phyloP scores from a whole-genome alignment of 2,329 filamentous ascomycete genomes.

The Colletotrichum lupini region DNA sequence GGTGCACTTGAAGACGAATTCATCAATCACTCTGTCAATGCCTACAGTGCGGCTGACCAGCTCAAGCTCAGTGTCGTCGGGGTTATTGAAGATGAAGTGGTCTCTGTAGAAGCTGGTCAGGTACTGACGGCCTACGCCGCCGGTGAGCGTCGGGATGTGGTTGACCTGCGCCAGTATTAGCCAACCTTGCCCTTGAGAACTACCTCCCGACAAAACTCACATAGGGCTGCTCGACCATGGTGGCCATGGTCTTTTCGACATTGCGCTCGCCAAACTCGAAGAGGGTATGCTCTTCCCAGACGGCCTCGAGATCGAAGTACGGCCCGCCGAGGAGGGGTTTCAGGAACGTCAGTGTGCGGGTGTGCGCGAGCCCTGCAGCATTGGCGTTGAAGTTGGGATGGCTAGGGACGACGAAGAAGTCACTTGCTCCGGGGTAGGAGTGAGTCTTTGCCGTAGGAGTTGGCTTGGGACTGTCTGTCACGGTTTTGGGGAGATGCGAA shows the following conservation, averaged over 20 bases:
- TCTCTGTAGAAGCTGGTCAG: constrained; percentile 77
- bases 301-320: constrained; percentile 77
- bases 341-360: constrained; percentile 72
- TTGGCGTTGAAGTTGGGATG: constrained; percentile 61
- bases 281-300: constrained; percentile 83
- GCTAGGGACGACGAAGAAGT: constrained; percentile 60
- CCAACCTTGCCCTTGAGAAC: not conserved
- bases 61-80: constrained; percentile 73
- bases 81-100: constrained; percentile 81
- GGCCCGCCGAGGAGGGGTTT: constrained; percentile 73
- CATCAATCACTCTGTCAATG: constrained; percentile 77
- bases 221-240: constrained; percentile 83
- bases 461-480: not conserved
- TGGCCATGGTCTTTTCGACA: constrained; percentile 81
- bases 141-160: constrained; percentile 59
- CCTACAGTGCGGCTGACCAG: constrained; percentile 79
- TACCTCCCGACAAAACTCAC: constrained; percentile 57
- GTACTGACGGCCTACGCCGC: constrained; percentile 73
- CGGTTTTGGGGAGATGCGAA: constrained; percentile 8
- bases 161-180: constrained; percentile 22
- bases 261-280: constrained; percentile 77
- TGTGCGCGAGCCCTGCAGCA: constrained; percentile 72
- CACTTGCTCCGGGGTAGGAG: constrained; percentile 49
- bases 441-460: constrained; percentile 45
- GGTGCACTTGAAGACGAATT: constrained; percentile 74